Evolutionary conservation across 78 protist genomes (phyloP).

Genomic region (Dictyostelium firmibasis): DNA sequence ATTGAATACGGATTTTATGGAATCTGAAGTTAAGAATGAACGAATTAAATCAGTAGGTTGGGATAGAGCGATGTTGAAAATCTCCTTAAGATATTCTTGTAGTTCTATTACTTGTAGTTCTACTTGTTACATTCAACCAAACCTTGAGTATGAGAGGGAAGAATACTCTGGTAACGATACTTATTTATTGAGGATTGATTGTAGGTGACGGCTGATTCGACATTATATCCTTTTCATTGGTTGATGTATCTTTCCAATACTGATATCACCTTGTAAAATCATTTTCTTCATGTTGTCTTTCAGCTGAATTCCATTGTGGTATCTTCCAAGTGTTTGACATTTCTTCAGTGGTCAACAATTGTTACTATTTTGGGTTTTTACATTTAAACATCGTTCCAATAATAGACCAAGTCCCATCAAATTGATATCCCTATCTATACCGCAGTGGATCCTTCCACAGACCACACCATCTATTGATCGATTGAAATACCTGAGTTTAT

Average conservation of each 20-base stretch:
- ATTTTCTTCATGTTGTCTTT: conserved; percentile 32
- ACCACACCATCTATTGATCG: too few relatives aligned
- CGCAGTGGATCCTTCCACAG: too few relatives aligned
- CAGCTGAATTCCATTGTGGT: conserved; percentile 60
- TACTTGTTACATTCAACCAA: conserved; percentile 64
- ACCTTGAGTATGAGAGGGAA: background rate
- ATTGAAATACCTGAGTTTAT: too few relatives aligned
- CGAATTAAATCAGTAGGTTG: background rate
- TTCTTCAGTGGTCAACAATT: too few relatives aligned
- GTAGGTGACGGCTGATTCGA: conserved; percentile 17
- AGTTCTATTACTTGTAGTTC: too few relatives aligned
- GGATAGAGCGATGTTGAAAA: background rate
- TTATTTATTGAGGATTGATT: conserved; percentile 41
- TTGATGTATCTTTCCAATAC: conserved; percentile 68
- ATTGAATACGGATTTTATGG: conserved; percentile 71
- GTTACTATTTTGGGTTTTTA: too few relatives aligned
- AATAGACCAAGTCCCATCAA: too few relatives aligned
- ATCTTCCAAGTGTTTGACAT: conserved; percentile 90
- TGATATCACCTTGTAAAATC: conserved; percentile 37
- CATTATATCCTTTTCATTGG: conserved; percentile 40
- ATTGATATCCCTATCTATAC: too few relatives aligned
- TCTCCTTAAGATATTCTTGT: conserved; percentile 59
- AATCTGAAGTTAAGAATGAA: conserved; percentile 26
- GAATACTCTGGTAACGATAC: conserved; percentile 32
- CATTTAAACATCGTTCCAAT: too few relatives aligned